Evolutionary conservation across 2,329 filamentous ascomycete genomes (phyloP).

Genomic region (Alternaria sp.): DNA sequence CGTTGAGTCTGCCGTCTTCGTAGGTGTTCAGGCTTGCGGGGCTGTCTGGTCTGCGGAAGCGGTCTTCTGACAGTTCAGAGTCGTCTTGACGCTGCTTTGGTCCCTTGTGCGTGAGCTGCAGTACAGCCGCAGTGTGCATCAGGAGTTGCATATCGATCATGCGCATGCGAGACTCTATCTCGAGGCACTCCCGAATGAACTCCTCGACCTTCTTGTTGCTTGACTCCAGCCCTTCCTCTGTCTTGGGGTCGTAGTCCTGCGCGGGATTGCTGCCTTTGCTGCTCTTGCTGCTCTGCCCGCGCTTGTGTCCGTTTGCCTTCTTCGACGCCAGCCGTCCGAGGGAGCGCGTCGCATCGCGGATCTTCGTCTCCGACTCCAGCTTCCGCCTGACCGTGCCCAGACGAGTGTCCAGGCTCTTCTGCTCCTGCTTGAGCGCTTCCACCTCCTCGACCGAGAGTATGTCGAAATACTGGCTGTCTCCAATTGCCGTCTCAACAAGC

Average conservation of each 20-base stretch:
- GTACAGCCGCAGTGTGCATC: constrained; percentile 88
- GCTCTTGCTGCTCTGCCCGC: constrained; percentile 57
- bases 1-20: constrained; percentile 61
- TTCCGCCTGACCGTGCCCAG: constrained; percentile 83
- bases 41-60: constrained; percentile 66
- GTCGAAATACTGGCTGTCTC: constrained; percentile 84
- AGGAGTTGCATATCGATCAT: constrained; percentile 78
- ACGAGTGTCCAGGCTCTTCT: constrained; percentile 72
- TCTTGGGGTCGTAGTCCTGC: constrained; percentile 50
- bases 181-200: constrained; percentile 78
- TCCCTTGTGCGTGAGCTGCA: constrained; percentile 86
- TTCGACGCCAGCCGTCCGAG: constrained; percentile 80
- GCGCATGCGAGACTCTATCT: constrained; percentile 75
- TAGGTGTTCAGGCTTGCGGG: constrained; percentile 78
- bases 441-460: constrained; percentile 91
- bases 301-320: constrained; percentile 57
- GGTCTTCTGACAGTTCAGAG: constrained; percentile 46
- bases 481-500: constrained; percentile 89
- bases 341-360: constrained; percentile 89
- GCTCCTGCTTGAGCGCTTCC: constrained; percentile 88
- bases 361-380: constrained; percentile 87
- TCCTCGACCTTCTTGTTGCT: constrained; percentile 86
- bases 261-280: constrained; percentile 52
- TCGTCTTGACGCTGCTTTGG: constrained; percentile 64
- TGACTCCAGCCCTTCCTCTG: constrained; percentile 75